Evolutionary conservation across 495 filamentous ascomycete genomes (phyloP), one percentile per base, ranked within the genome.

Genomic region (Hypomontagnella submonticulosa): DNA sequence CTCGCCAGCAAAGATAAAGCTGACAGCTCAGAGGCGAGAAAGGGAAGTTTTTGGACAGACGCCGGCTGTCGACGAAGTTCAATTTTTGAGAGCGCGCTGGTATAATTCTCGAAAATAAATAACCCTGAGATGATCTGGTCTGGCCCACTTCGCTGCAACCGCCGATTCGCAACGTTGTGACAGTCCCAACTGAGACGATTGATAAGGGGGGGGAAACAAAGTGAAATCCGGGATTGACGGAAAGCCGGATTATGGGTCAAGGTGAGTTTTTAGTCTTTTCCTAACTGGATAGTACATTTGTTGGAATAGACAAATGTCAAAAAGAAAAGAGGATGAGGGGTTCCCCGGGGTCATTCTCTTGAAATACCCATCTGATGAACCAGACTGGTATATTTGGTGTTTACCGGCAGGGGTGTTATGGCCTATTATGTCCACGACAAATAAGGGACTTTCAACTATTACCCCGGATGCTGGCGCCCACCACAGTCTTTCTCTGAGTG

Each of bases 401-500:
- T 50, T 57, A 56, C 37, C 42, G 32, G 54, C 65, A 68, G 65
- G 65, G 65, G 48, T 67, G 30, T 20, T 50, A 59, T 37, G n/a
- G 11, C 66, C 55, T 63, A 63, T 59, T 54, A 63, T 15, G 42
- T 38, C 51, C 59, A 50, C 42, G 40, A 54, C 27, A 44, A 61
- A 57, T 56, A 42, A 27, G 56, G 38, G 44, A 27, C 40, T 47
- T 53, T 60, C 50, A 43, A 55, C 51, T 33, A 36, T 32, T 27
- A 57, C 38, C 54, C 49, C 8, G 50, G 59, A 9, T 63, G 43
- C 50, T 46, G 50, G 56, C 43, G 46, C 50, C 66, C 60, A 52
- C 60, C 51, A 61, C 47, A 20, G 23, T 54, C 23, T 46, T 53
- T 47, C 46, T 43, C 40, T 57, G 10, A 57, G 42, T 50, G 41